phyloP scores from a whole-genome alignment of 345 rosid species.

The Pugionium cornutum region DNA sequence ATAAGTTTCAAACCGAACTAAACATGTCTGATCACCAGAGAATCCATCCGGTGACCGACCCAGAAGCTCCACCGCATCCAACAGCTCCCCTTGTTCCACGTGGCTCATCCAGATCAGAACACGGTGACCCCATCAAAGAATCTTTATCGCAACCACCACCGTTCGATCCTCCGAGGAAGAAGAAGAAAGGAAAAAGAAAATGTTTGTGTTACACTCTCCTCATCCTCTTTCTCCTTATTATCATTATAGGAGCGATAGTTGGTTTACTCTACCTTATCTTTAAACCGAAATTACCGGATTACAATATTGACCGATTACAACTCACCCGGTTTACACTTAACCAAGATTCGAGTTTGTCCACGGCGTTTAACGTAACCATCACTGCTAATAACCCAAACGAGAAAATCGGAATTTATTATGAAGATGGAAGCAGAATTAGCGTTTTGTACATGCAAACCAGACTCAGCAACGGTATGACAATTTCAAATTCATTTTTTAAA shows the following conservation, averaged over 20 bases:
- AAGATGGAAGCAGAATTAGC: slow-evolving; percentile 70
- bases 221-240: slow-evolving; percentile 51
- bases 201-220: slow-evolving; percentile 70
- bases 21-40: slow-evolving; percentile 61
- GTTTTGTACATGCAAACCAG: slow-evolving; percentile 54
- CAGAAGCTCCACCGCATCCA: slow-evolving; percentile 51
- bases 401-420: slow-evolving; percentile 79
- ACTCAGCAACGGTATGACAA: slow-evolving; percentile 47
- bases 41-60: slow-evolving; percentile 66
- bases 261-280: slow-evolving; percentile 73
- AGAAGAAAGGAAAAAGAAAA: slow-evolving; percentile 49
- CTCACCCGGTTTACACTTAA: slow-evolving; percentile 53
- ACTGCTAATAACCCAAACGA: slow-evolving; percentile 73
- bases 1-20: not conserved
- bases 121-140: slow-evolving; percentile 23
- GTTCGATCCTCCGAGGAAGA: slow-evolving; percentile 47
- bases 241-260: slow-evolving; percentile 42
- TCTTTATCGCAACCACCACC: slow-evolving; percentile 17
- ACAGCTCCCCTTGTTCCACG: slow-evolving; percentile 59
- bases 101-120: slow-evolving; percentile 47
- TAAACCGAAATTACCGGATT: slow-evolving; percentile 76
- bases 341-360: slow-evolving; percentile 50
- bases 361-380: slow-evolving; percentile 61
- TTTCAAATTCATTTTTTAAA: not conserved
- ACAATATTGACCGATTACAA: slow-evolving; percentile 55